Evolutionary conservation across 2,329 filamentous ascomycete genomes (phyloP).

Genomic region (Periglandula ipomoeae): DNA sequence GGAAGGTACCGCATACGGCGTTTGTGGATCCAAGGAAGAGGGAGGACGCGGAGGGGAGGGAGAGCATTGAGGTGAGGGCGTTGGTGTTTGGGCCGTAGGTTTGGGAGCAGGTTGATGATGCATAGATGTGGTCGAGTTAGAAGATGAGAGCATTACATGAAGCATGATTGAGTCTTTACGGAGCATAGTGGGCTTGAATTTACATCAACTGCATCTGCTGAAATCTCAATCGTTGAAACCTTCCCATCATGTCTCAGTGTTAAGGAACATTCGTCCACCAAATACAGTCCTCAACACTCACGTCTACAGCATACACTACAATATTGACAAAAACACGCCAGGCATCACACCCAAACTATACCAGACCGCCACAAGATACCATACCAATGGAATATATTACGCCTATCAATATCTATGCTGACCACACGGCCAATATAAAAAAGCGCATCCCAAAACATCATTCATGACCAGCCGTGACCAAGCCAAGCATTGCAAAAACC

Average conservation of each 20-base stretch:
- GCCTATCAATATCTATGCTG: conserved; percentile 1
- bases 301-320: too few species aligned
- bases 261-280: too few species aligned
- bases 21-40: conserved; percentile 39
- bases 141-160: too few species aligned
- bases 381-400: neutral
- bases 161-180: too few species aligned
- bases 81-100: conserved; percentile 63
- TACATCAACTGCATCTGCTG: too few species aligned
- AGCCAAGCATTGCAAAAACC: neutral
- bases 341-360: too few species aligned
- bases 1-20: conserved; percentile 45
- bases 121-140: too few species aligned
- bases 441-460: neutral
- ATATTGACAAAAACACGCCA: too few species aligned
- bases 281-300: too few species aligned
- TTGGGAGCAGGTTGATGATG: neutral
- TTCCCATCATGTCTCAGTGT: too few species aligned
- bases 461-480: neutral
- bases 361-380: neutral
- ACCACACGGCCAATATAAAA: neutral
- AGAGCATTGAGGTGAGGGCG: conserved; percentile 84
- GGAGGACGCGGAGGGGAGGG: conserved; percentile 63
- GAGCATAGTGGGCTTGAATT: too few species aligned
- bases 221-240: too few species aligned